Percentiles rank a stretch among this genome's conserved stretches.
These are phyloP conservation scores for Populus simonii DNA, from an alignment of 345 rosid species.

Conservation along the genomic window DNA sequence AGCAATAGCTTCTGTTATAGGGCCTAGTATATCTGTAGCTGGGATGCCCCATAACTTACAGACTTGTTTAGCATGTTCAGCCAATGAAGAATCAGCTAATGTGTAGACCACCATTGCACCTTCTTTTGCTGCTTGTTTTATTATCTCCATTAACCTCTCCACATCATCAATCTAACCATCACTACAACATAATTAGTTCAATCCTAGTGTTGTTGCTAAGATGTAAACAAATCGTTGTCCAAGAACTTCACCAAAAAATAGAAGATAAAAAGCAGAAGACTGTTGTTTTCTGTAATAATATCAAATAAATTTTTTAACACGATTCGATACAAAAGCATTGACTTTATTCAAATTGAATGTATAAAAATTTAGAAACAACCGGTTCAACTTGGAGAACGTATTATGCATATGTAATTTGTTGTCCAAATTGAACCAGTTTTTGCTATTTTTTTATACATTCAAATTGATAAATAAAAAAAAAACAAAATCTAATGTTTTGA, in stretches of 20 bases:
- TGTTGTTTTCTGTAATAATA: not conserved
- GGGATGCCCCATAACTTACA: slow-evolving; percentile 68
- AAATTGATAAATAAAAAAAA: too few relatives aligned
- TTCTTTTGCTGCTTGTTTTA: slow-evolving; percentile 85
- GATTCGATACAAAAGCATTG: too few relatives aligned
- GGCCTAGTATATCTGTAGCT: slow-evolving; percentile 73
- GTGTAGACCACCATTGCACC: slow-evolving; percentile 74
- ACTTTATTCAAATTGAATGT: not conserved
- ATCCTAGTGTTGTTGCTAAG: not conserved
- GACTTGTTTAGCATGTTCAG: slow-evolving; percentile 64
- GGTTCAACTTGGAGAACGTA: too few relatives aligned
- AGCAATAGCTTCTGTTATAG: slow-evolving; percentile 75
- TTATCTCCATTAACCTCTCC: slow-evolving; percentile 62
- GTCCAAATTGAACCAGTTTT: too few relatives aligned
- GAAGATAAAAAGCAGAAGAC: not conserved
- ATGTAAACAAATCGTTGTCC: not conserved
- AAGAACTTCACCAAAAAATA: not conserved
- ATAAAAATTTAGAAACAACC: not conserved
- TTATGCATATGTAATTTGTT: too few relatives aligned
- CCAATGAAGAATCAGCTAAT: slow-evolving; percentile 74
- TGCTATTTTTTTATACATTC: too few relatives aligned
- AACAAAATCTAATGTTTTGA: too few relatives aligned
- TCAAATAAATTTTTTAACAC: not conserved
- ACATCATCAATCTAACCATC: slow-evolving; percentile 58
- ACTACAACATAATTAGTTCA: not conserved